Percentiles rank a stretch among this genome's conserved stretches.
Evolutionary conservation across 305 asterid species (phyloP).

Genomic region (Fraxinus latifolia): DNA sequence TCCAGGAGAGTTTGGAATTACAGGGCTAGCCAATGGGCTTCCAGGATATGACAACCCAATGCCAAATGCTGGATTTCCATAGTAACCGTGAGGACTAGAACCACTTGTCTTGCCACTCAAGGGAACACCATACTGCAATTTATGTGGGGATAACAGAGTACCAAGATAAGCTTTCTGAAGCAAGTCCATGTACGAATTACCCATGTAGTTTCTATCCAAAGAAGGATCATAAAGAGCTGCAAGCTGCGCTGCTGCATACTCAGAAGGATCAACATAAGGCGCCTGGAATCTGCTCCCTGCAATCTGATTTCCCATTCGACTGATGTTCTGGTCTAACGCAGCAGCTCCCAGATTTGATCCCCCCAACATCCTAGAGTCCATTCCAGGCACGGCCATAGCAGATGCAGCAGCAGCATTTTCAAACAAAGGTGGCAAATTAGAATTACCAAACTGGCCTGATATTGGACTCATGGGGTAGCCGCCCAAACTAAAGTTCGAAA

Average conservation of each 20-base stretch:
- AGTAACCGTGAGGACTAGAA: conserved; percentile 82
- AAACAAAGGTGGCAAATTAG: conserved; percentile 81
- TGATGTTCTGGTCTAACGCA: conserved; percentile 53
- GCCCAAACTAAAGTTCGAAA: conserved; percentile 49
- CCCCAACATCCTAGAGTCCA: conserved; percentile 72
- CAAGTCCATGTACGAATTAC: conserved; percentile 68
- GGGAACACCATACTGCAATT: conserved; percentile 68
- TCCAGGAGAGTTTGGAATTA: conserved; percentile 55
- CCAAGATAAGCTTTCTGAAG: conserved; percentile 89
- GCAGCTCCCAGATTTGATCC: conserved; percentile 63
- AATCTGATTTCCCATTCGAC: conserved; percentile 70
- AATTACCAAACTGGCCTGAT: conserved; percentile 62
- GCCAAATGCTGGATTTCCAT: conserved; percentile 72
- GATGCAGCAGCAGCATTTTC: conserved; percentile 96
- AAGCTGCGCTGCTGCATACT: conserved; percentile 73
- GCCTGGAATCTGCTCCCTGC: conserved; percentile 49
- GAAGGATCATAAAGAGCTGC: conserved; percentile 78
- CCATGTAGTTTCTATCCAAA: conserved; percentile 64
- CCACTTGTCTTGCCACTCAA: conserved; percentile 47
- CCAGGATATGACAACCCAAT: conserved; percentile 82
- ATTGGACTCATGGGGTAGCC: conserved; percentile 79
- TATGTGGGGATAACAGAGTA: conserved; percentile 63
- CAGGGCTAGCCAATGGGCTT: conserved; percentile 69
- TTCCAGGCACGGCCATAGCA: conserved; percentile 76
- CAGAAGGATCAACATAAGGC: conserved; percentile 70